Percentiles rank a stretch among this genome's conserved stretches.
These are phyloP conservation scores for Arthroderma uncinatum DNA, from an alignment of 2,329 filamentous ascomycete genomes.

Conservation along the genomic window DNA sequence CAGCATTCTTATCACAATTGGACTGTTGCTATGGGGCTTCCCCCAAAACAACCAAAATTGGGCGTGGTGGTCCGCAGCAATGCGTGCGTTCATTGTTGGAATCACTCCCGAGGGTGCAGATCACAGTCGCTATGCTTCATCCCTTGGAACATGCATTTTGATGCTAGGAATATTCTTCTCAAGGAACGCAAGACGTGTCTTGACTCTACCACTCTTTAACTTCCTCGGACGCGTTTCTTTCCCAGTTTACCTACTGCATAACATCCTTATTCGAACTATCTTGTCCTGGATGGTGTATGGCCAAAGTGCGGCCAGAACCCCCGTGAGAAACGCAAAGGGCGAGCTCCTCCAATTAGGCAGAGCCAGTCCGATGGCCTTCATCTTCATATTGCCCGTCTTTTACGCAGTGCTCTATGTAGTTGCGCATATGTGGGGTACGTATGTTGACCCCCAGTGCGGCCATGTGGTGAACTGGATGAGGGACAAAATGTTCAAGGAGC, in stretches of 20 bases:
- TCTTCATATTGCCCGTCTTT: conserved; percentile 15
- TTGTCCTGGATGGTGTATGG: conserved; percentile 20
- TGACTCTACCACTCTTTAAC: conserved; percentile 18
- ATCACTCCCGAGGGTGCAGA: conserved; percentile 18
- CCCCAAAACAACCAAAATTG: conserved; percentile 19
- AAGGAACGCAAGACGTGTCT: conserved; percentile 14
- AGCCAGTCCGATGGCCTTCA: conserved; percentile 9
- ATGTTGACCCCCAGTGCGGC: conserved; percentile 15
- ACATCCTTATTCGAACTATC: conserved; percentile 20
- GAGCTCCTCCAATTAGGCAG: conserved; percentile 7
- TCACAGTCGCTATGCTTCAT: conserved; percentile 18
- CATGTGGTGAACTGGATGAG: conserved; percentile 14
- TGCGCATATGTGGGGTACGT: conserved; percentile 14
- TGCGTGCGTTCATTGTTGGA: conserved; percentile 11
- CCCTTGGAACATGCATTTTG: conserved; percentile 18
- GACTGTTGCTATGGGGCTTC: conserved; percentile 19
- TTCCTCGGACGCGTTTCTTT: conserved; percentile 22
- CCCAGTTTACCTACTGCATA: conserved; percentile 23
- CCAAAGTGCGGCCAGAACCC: conserved; percentile 6
- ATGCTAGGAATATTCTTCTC: conserved; percentile 21
- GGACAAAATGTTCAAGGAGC: conserved; percentile 14
- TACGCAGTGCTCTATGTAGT: conserved; percentile 13
- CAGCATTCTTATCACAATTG: conserved; percentile 18
- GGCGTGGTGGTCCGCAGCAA: conserved; percentile 17
- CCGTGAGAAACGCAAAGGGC: conserved; percentile 11